A percentile compares a stretch with the other conserved stretches of the same genome.
Conservation (phyloP, 1,139 yeast species). For the Yamadazyma diddensiae region DNA sequence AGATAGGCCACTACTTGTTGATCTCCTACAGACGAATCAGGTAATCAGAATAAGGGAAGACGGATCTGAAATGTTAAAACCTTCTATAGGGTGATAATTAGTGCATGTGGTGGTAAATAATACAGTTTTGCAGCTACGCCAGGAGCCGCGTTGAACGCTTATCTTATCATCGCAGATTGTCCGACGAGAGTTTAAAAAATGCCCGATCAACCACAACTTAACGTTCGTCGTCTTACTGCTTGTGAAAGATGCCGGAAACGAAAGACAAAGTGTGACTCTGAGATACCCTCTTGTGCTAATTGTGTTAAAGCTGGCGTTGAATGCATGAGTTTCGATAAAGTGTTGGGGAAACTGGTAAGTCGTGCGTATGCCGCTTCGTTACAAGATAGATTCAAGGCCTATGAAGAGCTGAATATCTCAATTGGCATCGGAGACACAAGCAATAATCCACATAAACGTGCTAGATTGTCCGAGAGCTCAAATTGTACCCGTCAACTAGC, state of each 20-base stretch:
- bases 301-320: slow-evolving; percentile 35
- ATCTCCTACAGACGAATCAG: no score
- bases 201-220: background rate
- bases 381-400: slow-evolving; percentile 1
- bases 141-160: no score
- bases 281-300: slow-evolving; percentile 38
- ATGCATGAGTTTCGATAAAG: slow-evolving; percentile 25
- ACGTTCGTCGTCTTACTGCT: slow-evolving; percentile 12
- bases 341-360: slow-evolving; percentile 7
- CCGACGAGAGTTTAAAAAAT: no score
- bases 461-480: no score
- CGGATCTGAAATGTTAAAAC: no score
- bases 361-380: slow-evolving; percentile 6
- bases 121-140: no score
- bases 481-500: no score
- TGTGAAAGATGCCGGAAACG: slow-evolving; percentile 41
- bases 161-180: background rate
- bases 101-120: no score
- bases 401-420: background rate
- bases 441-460: no score
- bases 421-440: background rate
- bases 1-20: no score
- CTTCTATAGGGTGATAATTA: no score
- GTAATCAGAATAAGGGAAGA: no score
- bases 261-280: slow-evolving; percentile 44